Evolutionary conservation across 208 protist species (phyloP), one percentile per base, ranked within the genome.

Genomic region (Eutreptiella sp.): DNA sequence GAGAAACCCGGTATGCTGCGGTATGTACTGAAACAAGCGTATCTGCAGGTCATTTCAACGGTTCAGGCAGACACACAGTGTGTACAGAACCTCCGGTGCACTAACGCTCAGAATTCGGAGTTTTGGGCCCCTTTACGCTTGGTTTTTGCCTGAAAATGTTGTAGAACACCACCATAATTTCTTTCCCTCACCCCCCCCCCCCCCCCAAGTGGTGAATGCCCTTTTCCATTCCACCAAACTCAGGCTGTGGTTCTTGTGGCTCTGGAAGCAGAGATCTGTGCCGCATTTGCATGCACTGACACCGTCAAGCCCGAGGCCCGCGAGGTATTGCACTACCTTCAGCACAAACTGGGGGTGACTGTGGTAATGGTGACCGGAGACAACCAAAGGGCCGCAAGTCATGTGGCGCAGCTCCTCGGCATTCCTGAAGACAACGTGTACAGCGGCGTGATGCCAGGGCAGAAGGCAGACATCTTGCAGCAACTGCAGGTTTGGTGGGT

Each of bases 241-340:
- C n/a, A n/a, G n/a, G n/a, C n/a, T n/a, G n/a, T n/a, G n/a, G 80
- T 96, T 5, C 47, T 94, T 39, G 86, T 79, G 9, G 74, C 87
- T 2, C 24, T 95, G 0, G 73, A 93, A 36, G 70, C 72, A 4
- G 28, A 38, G 5, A 62, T 77, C 11, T 60, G 60, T 26, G 60
- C 76, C 16, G 43, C 85, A 9, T 45, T 93, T 16, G 66, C 79
- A 4, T 76, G 96, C 34, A 38, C 68, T 0, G 93, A 98, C 70
- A 70, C 77, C 35, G 58, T 84, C 16, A 90, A 92, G 60, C 77
- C 68, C 9, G 90, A 96, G 57, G 85, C 89, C 5, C 46, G 36
- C 2, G 53, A 53, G 11, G 84, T 91, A 1, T 65, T 97, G 3
- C 32, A 36, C 1, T 59, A 60, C 19, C 77, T 98, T 9, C 64